Base-by-base conservation (phyloP, 768 basidiomycete genomes). In the Thelephora ganbajun region DNA sequence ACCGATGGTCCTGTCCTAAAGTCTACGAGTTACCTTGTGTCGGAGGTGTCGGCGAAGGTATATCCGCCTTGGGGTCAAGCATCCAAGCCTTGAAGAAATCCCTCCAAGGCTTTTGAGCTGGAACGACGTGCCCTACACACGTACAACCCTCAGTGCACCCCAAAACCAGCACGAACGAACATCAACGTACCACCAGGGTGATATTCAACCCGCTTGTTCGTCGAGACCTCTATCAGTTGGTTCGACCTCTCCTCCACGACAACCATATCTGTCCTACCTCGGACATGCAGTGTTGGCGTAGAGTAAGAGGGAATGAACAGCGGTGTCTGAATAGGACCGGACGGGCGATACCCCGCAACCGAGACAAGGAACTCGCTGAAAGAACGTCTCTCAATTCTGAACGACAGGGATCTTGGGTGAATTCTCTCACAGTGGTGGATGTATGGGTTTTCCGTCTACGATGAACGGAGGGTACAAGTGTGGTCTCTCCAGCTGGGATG, bases 221-320 rank as follows among this genome's bases (percentile, higher is more conserved):
- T 56, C 22, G 82, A 81, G 9, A 74, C 63, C 5, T 69, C 66
- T 12, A 85, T 60, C 5, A 91, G 63, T 13, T 61, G 57, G 50
- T 69, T 69, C 0, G 84, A 76, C 30, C 87, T 73, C 57, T 87
- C 84, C 58, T 75, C 73, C 9, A 72, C 59, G 11, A 92, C 83
- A 20, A 93, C 71, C 11, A 84, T 71, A 53, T 92, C 89, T 33
- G 68, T 85, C 54, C 66, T 70, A 14, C 89, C 89, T 5, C 88
- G 62, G 13, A 91, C 68, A 58, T 90, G 87, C 19, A 93, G 63
- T 0, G 84, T 88, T 2, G 77, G 83, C 6, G 89, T 91, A 16
- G 68, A 61, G 56, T 76, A 81, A 18, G 67, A 69, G 7, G 67
- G 58, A 2, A 65, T 61, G 54, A 79, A 79, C 44, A 84, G 63